Conservation (phyloP, 495 filamentous ascomycete genomes). For the Hypoxylon crocopeplum region DNA sequence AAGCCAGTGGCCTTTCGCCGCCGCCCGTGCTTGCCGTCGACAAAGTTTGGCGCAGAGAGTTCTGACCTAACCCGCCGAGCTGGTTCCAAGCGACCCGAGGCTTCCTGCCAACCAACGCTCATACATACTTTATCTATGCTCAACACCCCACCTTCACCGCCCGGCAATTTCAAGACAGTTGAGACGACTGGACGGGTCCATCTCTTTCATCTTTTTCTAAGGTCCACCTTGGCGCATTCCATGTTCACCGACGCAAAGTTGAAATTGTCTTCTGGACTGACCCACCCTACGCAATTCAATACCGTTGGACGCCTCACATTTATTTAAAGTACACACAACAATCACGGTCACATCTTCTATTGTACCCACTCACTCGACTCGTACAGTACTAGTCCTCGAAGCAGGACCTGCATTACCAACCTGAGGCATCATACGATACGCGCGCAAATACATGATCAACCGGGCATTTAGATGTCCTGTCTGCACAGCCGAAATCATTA, state of each 20-base stretch:
- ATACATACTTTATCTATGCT: not conserved
- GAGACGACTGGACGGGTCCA: slow-evolving; percentile 22
- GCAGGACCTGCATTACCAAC: too few species aligned
- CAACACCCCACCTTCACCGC: slow-evolving; percentile 43
- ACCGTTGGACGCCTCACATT: too few species aligned
- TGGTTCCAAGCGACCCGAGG: too few species aligned
- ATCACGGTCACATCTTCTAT: too few species aligned
- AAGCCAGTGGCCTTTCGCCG: slow-evolving; percentile 41
- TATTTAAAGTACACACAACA: too few species aligned
- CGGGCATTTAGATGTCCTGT: not conserved
- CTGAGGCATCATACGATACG: too few species aligned
- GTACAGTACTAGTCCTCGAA: too few species aligned
- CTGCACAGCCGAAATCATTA: too few species aligned
- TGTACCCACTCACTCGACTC: too few species aligned
- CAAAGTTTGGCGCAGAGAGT: slow-evolving; percentile 17
- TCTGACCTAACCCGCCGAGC: slow-evolving; percentile 25
- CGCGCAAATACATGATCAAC: not conserved
- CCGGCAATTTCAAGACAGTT: slow-evolving; percentile 43
- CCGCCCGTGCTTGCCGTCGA: slow-evolving; percentile 17
- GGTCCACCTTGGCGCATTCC: not conserved
- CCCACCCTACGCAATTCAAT: too few species aligned
- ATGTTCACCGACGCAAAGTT: slow-evolving; percentile 15
- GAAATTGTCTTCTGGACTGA: not conserved
- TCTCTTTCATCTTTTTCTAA: not conserved
- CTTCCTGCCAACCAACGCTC: too few species aligned